These are phyloP conservation scores for Salix suchowensis DNA, from an alignment of 345 rosid genomes.

Conservation along the genomic window DNA sequence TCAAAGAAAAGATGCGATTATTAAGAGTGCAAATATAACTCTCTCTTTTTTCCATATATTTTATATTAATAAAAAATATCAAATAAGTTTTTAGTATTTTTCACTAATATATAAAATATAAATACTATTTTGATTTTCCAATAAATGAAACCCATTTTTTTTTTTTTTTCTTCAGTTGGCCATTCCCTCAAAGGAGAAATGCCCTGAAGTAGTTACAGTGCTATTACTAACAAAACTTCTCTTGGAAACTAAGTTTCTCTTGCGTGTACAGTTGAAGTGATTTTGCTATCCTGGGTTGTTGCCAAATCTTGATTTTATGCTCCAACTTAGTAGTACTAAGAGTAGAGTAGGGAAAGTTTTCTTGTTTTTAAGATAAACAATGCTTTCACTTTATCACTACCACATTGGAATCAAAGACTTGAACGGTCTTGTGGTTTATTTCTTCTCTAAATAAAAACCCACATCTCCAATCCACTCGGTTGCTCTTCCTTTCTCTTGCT, in stretches of 20 bases:
- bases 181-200: too few species aligned
- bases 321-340: conserved; percentile 9
- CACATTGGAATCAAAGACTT: conserved; percentile 12
- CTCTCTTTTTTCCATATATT: too few species aligned
- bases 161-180: too few species aligned
- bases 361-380: conserved; percentile 6
- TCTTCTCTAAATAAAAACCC: conserved; percentile 11
- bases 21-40: too few species aligned
- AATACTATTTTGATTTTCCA: too few species aligned
- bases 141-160: too few species aligned
- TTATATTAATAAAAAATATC: too few species aligned
- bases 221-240: conserved; percentile 34
- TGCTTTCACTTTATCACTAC: neutral
- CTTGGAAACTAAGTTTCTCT: conserved; percentile 72
- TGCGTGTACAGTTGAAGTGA: conserved; percentile 1
- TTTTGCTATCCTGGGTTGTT: conserved; percentile 54
- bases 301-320: conserved; percentile 44
- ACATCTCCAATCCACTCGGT: conserved; percentile 13
- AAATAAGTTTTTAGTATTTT: too few species aligned
- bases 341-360: neutral
- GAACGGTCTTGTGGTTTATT: conserved; percentile 5
- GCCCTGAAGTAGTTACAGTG: neutral
- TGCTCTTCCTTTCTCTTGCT: neutral
- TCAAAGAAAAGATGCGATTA: too few species aligned
- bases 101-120: too few species aligned